Base-by-base conservation (phyloP, 1,284 basidiomycete species). In the Cutaneotrichosporon sp. region DNA sequence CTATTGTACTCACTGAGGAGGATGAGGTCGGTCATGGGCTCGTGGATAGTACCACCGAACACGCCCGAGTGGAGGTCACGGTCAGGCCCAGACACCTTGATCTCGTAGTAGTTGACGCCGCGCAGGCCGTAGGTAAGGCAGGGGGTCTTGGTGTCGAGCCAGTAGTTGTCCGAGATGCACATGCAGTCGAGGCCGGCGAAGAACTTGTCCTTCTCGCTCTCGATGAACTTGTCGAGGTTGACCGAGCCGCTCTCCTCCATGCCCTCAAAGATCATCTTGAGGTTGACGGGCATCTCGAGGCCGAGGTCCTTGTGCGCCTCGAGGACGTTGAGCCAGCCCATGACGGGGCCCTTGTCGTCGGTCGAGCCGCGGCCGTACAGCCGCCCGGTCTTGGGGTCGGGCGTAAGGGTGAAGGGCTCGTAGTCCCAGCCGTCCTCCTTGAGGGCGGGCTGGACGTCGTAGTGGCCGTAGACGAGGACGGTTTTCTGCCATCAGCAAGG, bases 221-320 rank as follows among this genome's bases (percentile, higher is more conserved):
- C 82, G 69, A 99, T 94, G 55, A 97, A 86, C 56, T 91, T 91
- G 74, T 98, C 95, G 13, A 99, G 84, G 7, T 94, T 94, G 72
- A 94, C 92, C 49, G 90, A 92, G 8, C 95, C 95, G 69, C 85
- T 90, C 82, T 99, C 95, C 80, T 99, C 95, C 97, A 99, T 99
- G 9, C 95, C 94, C 79, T 99, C 95, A 73, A 99, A 95, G 82
- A 91, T 93, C 83, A 94, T 89, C 72, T 89, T 87, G 69, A 99
- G 80, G 81, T 99, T 99, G 58, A 99, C 95, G 1, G 95, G 95
- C 20, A 99, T 84, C 55, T 89, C 87, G 59, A 89, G 83, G 45
- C 86, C 84, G 52, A 88, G 85, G 65, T 87, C 77, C 70, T 83
- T 79, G 79, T 98, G 94, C 50, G 93, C 94, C 73, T 97, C 89